A percentile compares a stretch with the other conserved stretches of the same genome.
Conservation (phyloP, 2,329 filamentous ascomycete species). For the Bimuria novae-zelandiae region DNA sequence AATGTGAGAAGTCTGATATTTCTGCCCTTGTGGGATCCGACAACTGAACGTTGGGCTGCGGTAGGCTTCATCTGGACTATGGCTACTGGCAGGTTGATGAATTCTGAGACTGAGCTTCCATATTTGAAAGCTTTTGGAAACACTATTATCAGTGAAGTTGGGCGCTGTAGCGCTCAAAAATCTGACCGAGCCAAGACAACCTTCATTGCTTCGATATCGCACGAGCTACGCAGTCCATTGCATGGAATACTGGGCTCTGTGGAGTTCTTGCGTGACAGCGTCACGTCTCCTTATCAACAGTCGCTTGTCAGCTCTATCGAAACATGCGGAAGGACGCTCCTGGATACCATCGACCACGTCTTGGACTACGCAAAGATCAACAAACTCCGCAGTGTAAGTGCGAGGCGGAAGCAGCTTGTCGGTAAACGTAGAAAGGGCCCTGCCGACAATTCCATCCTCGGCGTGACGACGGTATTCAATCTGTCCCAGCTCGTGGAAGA, state of each 20-base stretch:
- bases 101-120: slow-evolving; percentile 37
- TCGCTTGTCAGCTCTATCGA: slow-evolving; percentile 41
- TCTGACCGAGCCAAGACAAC: slow-evolving; percentile 45
- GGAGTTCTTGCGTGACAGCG: slow-evolving; percentile 38
- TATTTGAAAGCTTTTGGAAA: slow-evolving; percentile 43
- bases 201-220: slow-evolving; percentile 49
- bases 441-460: slow-evolving; percentile 35
- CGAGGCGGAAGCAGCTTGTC: slow-evolving; percentile 21
- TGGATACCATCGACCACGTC: slow-evolving; percentile 48
- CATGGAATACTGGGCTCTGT: slow-evolving; percentile 62
- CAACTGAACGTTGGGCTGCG: slow-evolving; percentile 38
- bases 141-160: slow-evolving; percentile 40
- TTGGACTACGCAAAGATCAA: slow-evolving; percentile 46
- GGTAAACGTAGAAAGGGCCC: slow-evolving; percentile 25
- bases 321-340: slow-evolving; percentile 44
- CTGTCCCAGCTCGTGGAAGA: slow-evolving; percentile 51
- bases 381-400: slow-evolving; percentile 31
- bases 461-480: slow-evolving; percentile 37
- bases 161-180: slow-evolving; percentile 35
- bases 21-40: slow-evolving; percentile 44
- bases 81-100: slow-evolving; percentile 35
- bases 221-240: slow-evolving; percentile 61
- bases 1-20: slow-evolving; percentile 43
- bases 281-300: slow-evolving; percentile 47
- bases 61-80: slow-evolving; percentile 42